Evolutionary conservation across 495 filamentous ascomycete species (phyloP), one percentile per base, ranked within the genome.

Genomic region (Chlorociboria aeruginascens): DNA sequence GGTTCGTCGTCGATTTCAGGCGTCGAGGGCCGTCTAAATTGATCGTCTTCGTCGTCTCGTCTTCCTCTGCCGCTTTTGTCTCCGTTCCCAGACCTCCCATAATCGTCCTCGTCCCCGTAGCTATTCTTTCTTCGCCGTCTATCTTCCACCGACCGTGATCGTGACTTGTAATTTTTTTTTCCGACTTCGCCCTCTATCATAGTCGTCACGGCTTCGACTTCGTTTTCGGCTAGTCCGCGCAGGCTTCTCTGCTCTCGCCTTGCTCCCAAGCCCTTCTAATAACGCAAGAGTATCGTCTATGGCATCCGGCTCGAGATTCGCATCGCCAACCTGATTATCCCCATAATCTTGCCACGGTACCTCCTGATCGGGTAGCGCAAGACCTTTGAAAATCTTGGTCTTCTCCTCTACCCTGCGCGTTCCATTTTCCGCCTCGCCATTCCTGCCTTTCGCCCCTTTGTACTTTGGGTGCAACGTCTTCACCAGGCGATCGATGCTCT

Each of bases 271-370:
- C 13, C 83, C 82, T 61, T 97, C 93, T 16, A 99, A 66, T 62
- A 90, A 76, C 4, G 87, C 88, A 59, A 99, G 79, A 7, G 92
- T 95, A 64, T 99, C 93, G 59, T 97, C 92, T 63, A 96, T 86
- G 28, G 80, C 82, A 59, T 79, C 79, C 11, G 56, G 60, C n/a
- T 38, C 53, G 11, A 45, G 58, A 43, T 51, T 46, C 3, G 32
- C 40, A 43, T 32, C 31, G 41, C 61, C 57, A 7, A 42, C 30
- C 54, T 62, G 47, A n/a, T 57, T 58, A 32, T 66, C 63, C 8
- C 67, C 67, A 13, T 77, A 70, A 20, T 76, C 70, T 12, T 67
- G 61, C 77, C 75, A 83, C 13, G 62, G 56, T 20, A 76, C 68
- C 43, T 82, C 80, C 59, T 78, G 79, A 63, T 98, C 89, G 30